Evolutionary conservation across 345 rosid species (phyloP).

Genomic region (Hibiscus syriacus): DNA sequence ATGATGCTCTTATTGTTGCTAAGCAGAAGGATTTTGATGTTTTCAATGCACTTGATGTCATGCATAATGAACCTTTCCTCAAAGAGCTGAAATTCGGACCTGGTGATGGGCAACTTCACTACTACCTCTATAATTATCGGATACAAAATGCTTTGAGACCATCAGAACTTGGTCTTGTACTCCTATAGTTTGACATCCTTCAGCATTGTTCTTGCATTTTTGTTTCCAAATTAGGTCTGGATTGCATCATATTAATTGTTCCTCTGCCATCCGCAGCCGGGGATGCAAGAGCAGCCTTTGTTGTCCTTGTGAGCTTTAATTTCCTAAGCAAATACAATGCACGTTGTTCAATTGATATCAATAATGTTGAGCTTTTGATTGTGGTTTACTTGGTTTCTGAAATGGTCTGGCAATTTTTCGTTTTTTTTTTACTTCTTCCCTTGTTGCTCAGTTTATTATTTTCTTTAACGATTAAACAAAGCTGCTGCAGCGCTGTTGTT

Average conservation of each 20-base stretch:
- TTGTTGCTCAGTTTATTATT: not conserved
- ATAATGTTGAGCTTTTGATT: too few relatives aligned
- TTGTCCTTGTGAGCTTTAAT: too few relatives aligned
- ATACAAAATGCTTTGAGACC: constrained; percentile 48
- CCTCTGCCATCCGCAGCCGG: constrained; percentile 6
- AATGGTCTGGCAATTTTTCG: not conserved
- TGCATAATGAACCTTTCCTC: constrained; percentile 89
- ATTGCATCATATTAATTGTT: constrained; percentile 1
- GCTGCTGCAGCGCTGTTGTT: not conserved
- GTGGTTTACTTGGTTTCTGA: not conserved
- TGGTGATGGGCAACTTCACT: constrained; percentile 92
- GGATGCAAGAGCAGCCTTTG: too few relatives aligned
- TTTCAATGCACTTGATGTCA: constrained; percentile 83
- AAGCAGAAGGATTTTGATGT: constrained; percentile 86
- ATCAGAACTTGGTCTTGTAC: constrained; percentile 82
- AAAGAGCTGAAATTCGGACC: constrained; percentile 90
- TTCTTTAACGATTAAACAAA: not conserved
- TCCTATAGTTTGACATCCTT: constrained; percentile 35
- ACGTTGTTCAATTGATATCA: too few relatives aligned
- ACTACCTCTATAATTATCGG: constrained; percentile 79
- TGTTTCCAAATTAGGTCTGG: constrained; percentile 10
- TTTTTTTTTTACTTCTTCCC: not conserved
- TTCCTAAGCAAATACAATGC: too few relatives aligned
- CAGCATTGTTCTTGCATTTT: not conserved
- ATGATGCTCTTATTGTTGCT: constrained; percentile 69